These are phyloP conservation scores for Gymnopilus junonius DNA, from an alignment of 768 basidiomycete species.

Conservation along the genomic window DNA sequence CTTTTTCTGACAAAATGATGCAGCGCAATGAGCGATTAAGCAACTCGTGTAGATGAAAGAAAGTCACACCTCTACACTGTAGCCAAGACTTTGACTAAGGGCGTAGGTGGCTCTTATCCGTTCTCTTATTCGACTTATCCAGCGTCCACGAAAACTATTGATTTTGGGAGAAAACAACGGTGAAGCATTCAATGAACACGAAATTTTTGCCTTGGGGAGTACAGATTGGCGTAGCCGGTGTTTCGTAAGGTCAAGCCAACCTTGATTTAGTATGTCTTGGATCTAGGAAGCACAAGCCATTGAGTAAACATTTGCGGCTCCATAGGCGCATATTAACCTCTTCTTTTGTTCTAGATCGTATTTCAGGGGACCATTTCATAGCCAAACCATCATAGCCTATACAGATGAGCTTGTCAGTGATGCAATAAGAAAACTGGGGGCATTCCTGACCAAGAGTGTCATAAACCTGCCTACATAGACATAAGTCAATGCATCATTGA, in stretches of 20 bases:
- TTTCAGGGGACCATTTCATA: constrained; percentile 46
- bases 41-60: background rate
- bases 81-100: constrained; percentile 12
- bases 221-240: constrained; percentile 42
- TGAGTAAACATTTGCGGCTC: background rate
- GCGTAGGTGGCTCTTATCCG: constrained; percentile 10
- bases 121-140: background rate
- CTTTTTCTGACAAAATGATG: constrained; percentile 42
- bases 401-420: constrained; percentile 32
- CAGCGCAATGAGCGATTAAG: background rate
- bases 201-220: constrained; percentile 48
- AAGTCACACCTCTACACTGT: constrained; percentile 21
- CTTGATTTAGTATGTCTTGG: constrained; percentile 43
- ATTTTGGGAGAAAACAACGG: constrained; percentile 17
- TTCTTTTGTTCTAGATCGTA: constrained; percentile 47
- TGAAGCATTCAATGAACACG: constrained; percentile 52
- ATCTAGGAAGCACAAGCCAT: constrained; percentile 39
- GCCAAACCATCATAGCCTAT: constrained; percentile 31
- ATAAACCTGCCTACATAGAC: constrained; percentile 66
- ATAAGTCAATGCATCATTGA: constrained; percentile 5
- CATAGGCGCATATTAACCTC: constrained; percentile 40
- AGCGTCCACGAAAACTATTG: background rate
- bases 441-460: constrained; percentile 63
- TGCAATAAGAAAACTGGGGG: background rate
- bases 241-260: constrained; percentile 41